Evolutionary conservation across 2,329 filamentous ascomycete species (phyloP), one percentile per base, ranked within the genome.

Genomic region (Pseudocercospora eumusae): DNA sequence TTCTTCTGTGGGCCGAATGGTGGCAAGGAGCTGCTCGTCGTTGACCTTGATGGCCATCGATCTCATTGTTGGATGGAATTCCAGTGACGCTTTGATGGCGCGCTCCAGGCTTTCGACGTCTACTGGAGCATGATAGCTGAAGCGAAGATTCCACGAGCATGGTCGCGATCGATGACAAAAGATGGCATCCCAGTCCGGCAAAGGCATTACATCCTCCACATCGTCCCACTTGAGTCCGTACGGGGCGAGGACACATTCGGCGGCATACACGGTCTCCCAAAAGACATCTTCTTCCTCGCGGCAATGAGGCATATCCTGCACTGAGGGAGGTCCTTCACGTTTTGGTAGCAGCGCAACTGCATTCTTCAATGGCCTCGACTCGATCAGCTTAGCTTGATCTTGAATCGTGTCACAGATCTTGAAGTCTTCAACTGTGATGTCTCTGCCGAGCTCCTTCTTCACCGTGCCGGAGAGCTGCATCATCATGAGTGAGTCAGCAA

Each of bases 401-500:
- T 72, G 68, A 25, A 74, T 71, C 1, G 68, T 72, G 31, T 71
- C 69, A 54, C 71, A 71, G 15, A 66, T 60, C 65, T 73, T 71
- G 65, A 73, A 73, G 61, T 74, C 69, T 52, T 74, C 71, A 6
- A 73, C 69, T 9, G 71, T 74, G 20, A 74, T 69, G 42, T 74
- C 71, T 25, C 67, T 62, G 25, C 68, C 67, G 9, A 74, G 67
- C 50, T 73, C 67, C 60, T 72, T 72, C 63, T 72, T 73, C n/a
- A 74, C 71, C 18, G 62, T 67, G 33, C 71, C 67, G 13, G 71
- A 73, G 33, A 74, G 67, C 60, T 73, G 71, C 71, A 73, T 74
- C 71, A 74, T 73, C 71, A 74, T 73, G 47, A 74, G 58, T 8
- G 71, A 73, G 61, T 74, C 72, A 3, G 72, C 70, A 47, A 74